Evolutionary conservation across 139 green algal genomes (phyloP).

Genomic region (Chlamydomonas sp.): DNA sequence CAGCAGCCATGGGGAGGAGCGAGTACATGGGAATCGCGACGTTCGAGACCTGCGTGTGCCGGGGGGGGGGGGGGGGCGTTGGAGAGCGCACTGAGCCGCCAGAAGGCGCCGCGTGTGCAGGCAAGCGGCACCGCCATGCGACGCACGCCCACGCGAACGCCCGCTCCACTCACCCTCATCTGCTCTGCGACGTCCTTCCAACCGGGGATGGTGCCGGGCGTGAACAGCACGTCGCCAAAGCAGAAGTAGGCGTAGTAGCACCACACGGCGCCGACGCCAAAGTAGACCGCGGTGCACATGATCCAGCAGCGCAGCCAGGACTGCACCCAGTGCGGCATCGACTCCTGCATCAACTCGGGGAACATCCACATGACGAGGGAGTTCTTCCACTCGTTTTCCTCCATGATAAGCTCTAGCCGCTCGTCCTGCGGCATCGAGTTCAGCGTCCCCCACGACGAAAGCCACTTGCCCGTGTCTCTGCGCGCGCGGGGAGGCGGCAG

Average conservation of each 20-base stretch:
- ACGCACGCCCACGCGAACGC: background rate
- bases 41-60: conserved; percentile 65
- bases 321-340: conserved; percentile 49
- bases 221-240: conserved; percentile 61
- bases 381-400: conserved; percentile 82
- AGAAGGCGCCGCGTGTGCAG: no score
- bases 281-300: conserved; percentile 66
- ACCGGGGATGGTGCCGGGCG: conserved; percentile 50
- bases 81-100: no score
- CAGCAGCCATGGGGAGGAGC: conserved; percentile 66
- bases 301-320: conserved; percentile 78
- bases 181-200: conserved; percentile 59
- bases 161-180: conserved; percentile 67
- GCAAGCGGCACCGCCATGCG: background rate
- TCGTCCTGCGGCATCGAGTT: conserved; percentile 26
- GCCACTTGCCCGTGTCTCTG: conserved; percentile 21
- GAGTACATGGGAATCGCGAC: conserved; percentile 79
- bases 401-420: conserved; percentile 36
- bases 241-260: conserved; percentile 72
- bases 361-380: conserved; percentile 51
- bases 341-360: conserved; percentile 12
- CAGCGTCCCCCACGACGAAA: conserved; percentile 22
- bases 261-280: conserved; percentile 56
- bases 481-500: background rate
- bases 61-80: no score